Percentiles rank a stretch among this genome's conserved stretches.
phyloP scores from a whole-genome alignment of 352 stramenopile species.

The Halophytophthora polymorphica region DNA sequence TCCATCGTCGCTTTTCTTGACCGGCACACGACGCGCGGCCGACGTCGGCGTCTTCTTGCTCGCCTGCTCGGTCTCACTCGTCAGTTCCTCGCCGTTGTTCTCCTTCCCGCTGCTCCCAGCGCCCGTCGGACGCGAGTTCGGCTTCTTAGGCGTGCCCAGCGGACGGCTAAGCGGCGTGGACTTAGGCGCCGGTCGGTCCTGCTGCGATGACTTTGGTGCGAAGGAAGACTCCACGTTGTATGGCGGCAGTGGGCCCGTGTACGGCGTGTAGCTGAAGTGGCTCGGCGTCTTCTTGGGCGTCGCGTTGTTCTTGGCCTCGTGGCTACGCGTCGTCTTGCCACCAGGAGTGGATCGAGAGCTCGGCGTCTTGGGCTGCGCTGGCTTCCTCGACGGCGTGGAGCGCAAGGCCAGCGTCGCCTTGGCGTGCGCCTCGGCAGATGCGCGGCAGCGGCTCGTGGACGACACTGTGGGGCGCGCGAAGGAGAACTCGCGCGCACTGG shows the following conservation, averaged over 20 bases:
- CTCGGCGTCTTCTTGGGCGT: constrained; percentile 12
- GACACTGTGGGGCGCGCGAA: constrained; percentile 31
- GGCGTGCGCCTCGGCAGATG: constrained; percentile 11
- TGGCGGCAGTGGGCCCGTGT: constrained; percentile 56
- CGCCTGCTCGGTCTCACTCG: constrained; percentile 17
- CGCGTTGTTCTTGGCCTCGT: constrained; percentile 8
- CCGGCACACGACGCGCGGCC: constrained; percentile 11
- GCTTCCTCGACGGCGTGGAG: constrained; percentile 9
- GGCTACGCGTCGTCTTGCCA: neutral
- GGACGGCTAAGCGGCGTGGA: neutral
- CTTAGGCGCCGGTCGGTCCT: constrained; percentile 7
- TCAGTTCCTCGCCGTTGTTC: constrained; percentile 18
- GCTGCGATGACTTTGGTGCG: constrained; percentile 41
- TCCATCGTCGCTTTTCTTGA: constrained; percentile 23
- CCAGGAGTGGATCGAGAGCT: neutral
- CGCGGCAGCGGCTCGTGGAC: constrained; percentile 20
- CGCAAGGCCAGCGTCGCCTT: constrained; percentile 11
- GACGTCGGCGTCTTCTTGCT: constrained; percentile 21
- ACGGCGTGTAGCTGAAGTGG: constrained; percentile 56
- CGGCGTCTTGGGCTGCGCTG: constrained; percentile 7
- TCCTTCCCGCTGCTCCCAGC: constrained; percentile 26
- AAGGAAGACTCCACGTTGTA: constrained; percentile 63
- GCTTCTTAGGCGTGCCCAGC: neutral
- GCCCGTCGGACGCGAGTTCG: constrained; percentile 4
- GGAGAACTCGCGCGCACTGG: constrained; percentile 22